These are phyloP conservation scores for Helotiales sp. DNA, from an alignment of 2,329 filamentous ascomycete genomes.

Conservation along the genomic window DNA sequence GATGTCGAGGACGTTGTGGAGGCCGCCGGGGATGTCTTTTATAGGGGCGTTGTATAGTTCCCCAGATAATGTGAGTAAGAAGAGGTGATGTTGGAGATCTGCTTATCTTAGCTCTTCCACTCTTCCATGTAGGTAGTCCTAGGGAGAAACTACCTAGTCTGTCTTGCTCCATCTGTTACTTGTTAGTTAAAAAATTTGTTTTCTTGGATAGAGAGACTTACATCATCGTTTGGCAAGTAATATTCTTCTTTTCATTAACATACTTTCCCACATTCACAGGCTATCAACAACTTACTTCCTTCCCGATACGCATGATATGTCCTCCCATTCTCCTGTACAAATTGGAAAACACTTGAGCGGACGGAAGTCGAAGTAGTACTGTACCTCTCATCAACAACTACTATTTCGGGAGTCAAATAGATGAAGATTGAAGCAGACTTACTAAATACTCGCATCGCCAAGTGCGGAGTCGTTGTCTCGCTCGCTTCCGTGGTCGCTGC, in stretches of 20 bases:
- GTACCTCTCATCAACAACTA: background rate
- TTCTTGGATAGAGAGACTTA: background rate
- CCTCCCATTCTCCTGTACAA: background rate
- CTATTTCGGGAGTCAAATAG: background rate
- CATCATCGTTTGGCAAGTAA: background rate
- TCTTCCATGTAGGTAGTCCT: background rate
- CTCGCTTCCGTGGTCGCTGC: background rate
- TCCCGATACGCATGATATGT: background rate
- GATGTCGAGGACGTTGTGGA: slow-evolving; percentile 21
- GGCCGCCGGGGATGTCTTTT: background rate
- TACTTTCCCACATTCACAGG: background rate
- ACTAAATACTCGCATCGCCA: background rate
- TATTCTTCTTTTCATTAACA: background rate
- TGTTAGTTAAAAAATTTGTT: background rate
- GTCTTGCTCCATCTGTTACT: background rate
- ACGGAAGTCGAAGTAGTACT: background rate
- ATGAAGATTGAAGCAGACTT: no score
- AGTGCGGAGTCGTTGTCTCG: background rate
- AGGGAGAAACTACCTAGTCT: background rate
- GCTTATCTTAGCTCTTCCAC: background rate
- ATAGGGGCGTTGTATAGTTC: background rate
- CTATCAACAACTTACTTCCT: background rate
- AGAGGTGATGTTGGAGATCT: background rate
- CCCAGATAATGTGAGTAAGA: background rate
- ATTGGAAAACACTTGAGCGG: background rate